Conservation (phyloP, 352 stramenopile species). For the Phytophthora sojae region DNA sequence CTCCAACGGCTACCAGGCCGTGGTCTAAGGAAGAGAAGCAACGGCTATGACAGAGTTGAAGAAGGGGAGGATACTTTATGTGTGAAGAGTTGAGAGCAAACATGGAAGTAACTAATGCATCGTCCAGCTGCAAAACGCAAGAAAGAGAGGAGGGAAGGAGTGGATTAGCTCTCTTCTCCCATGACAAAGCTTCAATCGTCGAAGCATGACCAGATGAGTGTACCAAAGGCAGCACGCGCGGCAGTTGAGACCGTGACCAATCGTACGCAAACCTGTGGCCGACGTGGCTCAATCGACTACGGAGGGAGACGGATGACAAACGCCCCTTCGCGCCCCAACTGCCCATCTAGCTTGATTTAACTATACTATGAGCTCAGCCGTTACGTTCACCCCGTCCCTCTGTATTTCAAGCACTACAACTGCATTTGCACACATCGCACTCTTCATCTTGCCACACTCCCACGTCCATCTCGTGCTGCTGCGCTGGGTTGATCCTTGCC, state of each 20-base stretch:
- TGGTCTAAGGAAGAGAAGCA: conserved; percentile 23
- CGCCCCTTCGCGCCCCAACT: conserved; percentile 12
- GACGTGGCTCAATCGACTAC: conserved; percentile 18
- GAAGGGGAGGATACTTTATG: not conserved
- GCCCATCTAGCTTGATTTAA: conserved; percentile 10
- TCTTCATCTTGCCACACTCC: conserved; percentile 9
- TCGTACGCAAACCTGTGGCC: conserved; percentile 3
- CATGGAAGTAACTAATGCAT: conserved; percentile 5
- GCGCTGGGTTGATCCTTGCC: not conserved
- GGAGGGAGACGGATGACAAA: conserved; percentile 9
- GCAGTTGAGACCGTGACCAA: conserved; percentile 16
- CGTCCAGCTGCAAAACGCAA: conserved; percentile 5
- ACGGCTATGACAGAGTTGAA: conserved; percentile 1
- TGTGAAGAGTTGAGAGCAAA: conserved; percentile 5
- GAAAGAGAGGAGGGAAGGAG: not conserved
- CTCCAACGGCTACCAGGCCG: conserved; percentile 39
- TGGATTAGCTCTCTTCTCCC: not conserved
- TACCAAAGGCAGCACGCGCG: conserved; percentile 4
- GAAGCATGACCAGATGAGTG: conserved; percentile 17
- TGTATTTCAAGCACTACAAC: conserved; percentile 7
- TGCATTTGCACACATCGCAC: conserved; percentile 3
- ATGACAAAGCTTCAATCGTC: not conserved
- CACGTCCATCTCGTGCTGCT: not conserved
- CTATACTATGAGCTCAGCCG: conserved; percentile 17
- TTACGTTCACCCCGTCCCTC: conserved; percentile 17